Conservation (phyloP, 2,329 filamentous ascomycete species). For the Colletotrichum caudatum region DNA sequence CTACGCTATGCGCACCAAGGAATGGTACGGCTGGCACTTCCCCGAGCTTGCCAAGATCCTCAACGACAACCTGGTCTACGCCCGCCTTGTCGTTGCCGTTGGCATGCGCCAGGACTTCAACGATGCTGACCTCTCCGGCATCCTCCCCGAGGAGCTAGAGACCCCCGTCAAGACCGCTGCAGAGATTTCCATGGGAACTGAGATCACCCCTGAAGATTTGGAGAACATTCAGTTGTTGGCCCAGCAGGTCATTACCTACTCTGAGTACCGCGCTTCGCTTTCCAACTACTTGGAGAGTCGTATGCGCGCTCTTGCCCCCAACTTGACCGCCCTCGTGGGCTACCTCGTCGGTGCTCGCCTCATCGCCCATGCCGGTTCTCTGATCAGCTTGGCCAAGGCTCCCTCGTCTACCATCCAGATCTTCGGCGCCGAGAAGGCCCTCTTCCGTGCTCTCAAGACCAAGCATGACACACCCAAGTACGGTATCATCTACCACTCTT, state of each 20-base stretch:
- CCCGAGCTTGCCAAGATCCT: slow-evolving; percentile 97
- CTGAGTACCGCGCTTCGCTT: slow-evolving; percentile 89
- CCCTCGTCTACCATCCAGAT: slow-evolving; percentile 98
- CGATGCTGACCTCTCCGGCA: slow-evolving; percentile 83
- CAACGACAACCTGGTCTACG: slow-evolving; percentile 96
- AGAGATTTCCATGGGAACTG: slow-evolving; percentile 98
- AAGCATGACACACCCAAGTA: slow-evolving; percentile 99
- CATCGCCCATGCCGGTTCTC: slow-evolving; percentile 93
- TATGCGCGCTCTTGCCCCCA: slow-evolving; percentile 97
- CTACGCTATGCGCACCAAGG: slow-evolving; percentile 99
- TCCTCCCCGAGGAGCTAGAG: slow-evolving; percentile 96
- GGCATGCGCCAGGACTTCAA: slow-evolving; percentile 88
- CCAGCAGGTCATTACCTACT: slow-evolving; percentile 92
- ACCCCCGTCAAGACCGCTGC: slow-evolving; percentile 90
- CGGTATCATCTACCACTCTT: slow-evolving; percentile 92
- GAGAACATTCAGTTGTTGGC: slow-evolving; percentile 93
- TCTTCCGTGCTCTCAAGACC: slow-evolving; percentile 98
- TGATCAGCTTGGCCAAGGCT: slow-evolving; percentile 94
- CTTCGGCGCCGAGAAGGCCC: slow-evolving; percentile 96
- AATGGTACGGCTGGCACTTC: slow-evolving; percentile 99
- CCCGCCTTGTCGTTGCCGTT: slow-evolving; percentile 87
- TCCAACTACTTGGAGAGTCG: slow-evolving; percentile 90
- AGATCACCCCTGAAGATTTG: slow-evolving; percentile 92
- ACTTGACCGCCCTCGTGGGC: slow-evolving; percentile 91
- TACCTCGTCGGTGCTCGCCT: slow-evolving; percentile 94